Percentiles rank a stretch among this genome's conserved stretches.
Conservation (phyloP, 2,329 filamentous ascomycete species). For the Truncatella angustata region DNA sequence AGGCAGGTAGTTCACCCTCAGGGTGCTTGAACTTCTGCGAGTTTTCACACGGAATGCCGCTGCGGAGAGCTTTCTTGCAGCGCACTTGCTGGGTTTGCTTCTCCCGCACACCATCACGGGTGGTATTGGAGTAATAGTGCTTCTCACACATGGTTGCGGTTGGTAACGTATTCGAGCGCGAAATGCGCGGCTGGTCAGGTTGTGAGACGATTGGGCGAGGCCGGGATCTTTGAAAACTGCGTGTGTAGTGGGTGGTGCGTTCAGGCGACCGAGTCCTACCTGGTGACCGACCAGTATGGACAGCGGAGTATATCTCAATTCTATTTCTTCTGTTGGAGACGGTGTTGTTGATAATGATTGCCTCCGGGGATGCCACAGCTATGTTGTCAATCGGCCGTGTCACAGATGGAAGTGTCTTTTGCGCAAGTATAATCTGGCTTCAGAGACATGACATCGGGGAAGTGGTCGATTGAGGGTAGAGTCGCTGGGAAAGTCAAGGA, state of each 20-base stretch:
- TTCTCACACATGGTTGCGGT: slow-evolving; percentile 14
- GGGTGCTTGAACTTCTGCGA: slow-evolving; percentile 8
- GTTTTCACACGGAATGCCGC: not conserved
- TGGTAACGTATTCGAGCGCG: slow-evolving; percentile 9
- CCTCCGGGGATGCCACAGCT: slow-evolving; percentile 10
- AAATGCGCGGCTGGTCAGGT: slow-evolving; percentile 4
- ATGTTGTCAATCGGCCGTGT: slow-evolving; percentile 13
- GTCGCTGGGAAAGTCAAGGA: slow-evolving; percentile 5
- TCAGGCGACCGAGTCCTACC: not conserved
- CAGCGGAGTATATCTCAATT: slow-evolving; percentile 4
- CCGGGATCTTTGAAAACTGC: slow-evolving; percentile 4
- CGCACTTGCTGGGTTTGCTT: not conserved
- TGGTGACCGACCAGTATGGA: not conserved
- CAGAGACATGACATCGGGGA: slow-evolving; percentile 14
- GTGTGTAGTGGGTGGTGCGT: not conserved
- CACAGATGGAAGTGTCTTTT: slow-evolving; percentile 9
- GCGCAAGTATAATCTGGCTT: slow-evolving; percentile 1
- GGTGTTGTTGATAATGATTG: slow-evolving; percentile 13
- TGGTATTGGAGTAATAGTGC: slow-evolving; percentile 10
- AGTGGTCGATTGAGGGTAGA: slow-evolving; percentile 3
- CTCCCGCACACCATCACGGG: not conserved
- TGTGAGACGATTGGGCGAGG: slow-evolving; percentile 9
- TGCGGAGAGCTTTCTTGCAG: not conserved
- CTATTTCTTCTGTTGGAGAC: slow-evolving; percentile 7
- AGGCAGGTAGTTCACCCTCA: not conserved